These are phyloP conservation scores for Mycena metata DNA, from an alignment of 768 basidiomycete genomes.

Conservation along the genomic window DNA sequence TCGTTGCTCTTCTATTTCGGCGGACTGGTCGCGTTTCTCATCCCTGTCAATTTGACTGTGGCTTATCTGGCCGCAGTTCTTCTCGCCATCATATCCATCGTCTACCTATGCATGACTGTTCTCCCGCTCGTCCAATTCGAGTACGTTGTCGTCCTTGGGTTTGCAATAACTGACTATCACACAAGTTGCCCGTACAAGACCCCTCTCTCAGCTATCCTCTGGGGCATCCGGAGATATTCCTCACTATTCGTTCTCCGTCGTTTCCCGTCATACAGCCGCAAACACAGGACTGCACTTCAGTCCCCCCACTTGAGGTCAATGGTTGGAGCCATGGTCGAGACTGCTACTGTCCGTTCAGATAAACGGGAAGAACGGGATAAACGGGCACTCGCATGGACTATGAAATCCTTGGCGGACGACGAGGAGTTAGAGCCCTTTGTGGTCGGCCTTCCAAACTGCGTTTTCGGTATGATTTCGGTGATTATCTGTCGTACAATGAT, in stretches of 20 bases:
- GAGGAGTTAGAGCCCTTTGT: slow-evolving; percentile 36
- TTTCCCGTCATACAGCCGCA: not conserved
- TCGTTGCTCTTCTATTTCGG: slow-evolving; percentile 37
- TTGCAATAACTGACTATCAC: too few relatives aligned
- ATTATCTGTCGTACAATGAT: not conserved
- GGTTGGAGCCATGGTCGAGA: slow-evolving; percentile 27
- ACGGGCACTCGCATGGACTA: slow-evolving; percentile 36
- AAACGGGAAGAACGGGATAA: slow-evolving; percentile 32
- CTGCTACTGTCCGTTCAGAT: slow-evolving; percentile 29
- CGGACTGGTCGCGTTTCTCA: slow-evolving; percentile 34
- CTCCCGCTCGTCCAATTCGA: slow-evolving; percentile 26
- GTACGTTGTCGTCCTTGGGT: too few relatives aligned
- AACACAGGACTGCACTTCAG: not conserved
- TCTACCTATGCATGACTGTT: slow-evolving; percentile 27
- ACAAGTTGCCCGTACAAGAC: slow-evolving; percentile 33
- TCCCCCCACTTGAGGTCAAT: slow-evolving; percentile 25
- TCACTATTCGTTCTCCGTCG: not conserved
- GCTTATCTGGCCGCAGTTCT: slow-evolving; percentile 19
- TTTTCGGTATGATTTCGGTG: slow-evolving; percentile 14
- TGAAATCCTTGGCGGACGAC: slow-evolving; percentile 36
- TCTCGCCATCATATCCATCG: slow-evolving; percentile 1
- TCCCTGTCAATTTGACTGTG: slow-evolving; percentile 20
- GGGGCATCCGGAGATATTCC: slow-evolving; percentile 24
- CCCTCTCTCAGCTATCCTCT: slow-evolving; percentile 30
- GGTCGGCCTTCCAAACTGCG: slow-evolving; percentile 29